These are phyloP conservation scores for Trichoderma sp. DNA, from an alignment of 2,329 filamentous ascomycete genomes.

Conservation along the genomic window DNA sequence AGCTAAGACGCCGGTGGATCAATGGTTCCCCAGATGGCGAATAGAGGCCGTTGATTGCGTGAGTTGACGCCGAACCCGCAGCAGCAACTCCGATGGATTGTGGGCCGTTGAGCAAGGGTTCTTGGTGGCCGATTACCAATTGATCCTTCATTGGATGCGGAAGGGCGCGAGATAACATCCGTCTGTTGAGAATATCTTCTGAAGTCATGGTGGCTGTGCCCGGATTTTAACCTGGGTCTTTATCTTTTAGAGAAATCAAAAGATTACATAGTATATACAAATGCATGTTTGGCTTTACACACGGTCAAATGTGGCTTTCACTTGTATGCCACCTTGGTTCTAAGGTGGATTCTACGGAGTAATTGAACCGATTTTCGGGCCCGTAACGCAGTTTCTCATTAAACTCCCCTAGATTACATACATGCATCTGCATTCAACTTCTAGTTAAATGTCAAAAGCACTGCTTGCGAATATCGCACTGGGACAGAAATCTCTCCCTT, in stretches of 20 bases:
- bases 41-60: slow-evolving; percentile 10
- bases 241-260: neutral
- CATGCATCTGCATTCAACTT: neutral
- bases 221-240: neutral
- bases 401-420: neutral
- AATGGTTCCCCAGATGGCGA: neutral
- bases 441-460: slow-evolving; percentile 16
- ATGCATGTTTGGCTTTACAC: neutral
- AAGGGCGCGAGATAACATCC: neutral
- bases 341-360: neutral
- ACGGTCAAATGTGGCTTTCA: neutral
- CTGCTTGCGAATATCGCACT: slow-evolving; percentile 6
- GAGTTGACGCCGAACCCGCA: neutral
- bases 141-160: neutral
- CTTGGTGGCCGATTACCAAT: neutral
- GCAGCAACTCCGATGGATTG: neutral
- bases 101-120: neutral
- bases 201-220: neutral
- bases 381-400: too few relatives aligned
- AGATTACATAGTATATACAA: neutral
- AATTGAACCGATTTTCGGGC: neutral
- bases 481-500: neutral
- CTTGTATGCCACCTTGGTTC: neutral
- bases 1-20: neutral
- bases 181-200: neutral